Evolutionary conservation across 2,329 filamentous ascomycete genomes (phyloP), one percentile per base, ranked within the genome.

Genomic region (Dactylonectria macrodidyma): DNA sequence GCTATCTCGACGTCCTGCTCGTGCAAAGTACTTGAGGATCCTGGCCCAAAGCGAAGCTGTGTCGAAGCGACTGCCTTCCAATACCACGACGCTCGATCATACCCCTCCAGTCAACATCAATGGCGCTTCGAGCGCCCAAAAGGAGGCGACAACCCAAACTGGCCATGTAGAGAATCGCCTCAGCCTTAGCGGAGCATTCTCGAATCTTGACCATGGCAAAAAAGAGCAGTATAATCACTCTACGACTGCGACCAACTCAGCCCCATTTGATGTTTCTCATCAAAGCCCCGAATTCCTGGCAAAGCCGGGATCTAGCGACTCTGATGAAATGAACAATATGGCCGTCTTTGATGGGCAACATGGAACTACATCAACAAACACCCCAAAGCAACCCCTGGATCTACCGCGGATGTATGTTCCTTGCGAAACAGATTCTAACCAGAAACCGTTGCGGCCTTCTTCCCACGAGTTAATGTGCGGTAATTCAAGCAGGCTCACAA

Each of bases 1-100:
- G 46, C 34, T 76, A 9, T 74, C 79, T 38, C 72, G 76, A 24
- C 74, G 73, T 11, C 68, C 72, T 46, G 63, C 68, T 33, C 78
- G 74, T 14, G 63, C 69, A 26, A 76, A 74, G 33, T 66, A 67
- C 14, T 70, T 68, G 9, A 47, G 61, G 51, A 65, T 65, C 19
- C 62, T 66, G 36, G 22, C 64, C 9, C 34, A 51, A 33, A 55
- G 36, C n/a, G 47, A 64, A 38, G 19, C 38, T 2, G 36, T 22
- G 7, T 36, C 38, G 5, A 22, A 19, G 38, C 19, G n/a, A 16
- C 5, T 14, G 3, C 38, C 61, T 47, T 4, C 51, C 5, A 48
- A 47, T 14, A 22, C 8, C 19, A 22, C 26, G 3, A 10, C 19
- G 22, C 16, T 26, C 9, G 22, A 36, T 8, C n/a, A 10, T 44